Evolutionary conservation across 2,329 filamentous ascomycete genomes (phyloP).

Genomic region (Cryphonectria naterciae): DNA sequence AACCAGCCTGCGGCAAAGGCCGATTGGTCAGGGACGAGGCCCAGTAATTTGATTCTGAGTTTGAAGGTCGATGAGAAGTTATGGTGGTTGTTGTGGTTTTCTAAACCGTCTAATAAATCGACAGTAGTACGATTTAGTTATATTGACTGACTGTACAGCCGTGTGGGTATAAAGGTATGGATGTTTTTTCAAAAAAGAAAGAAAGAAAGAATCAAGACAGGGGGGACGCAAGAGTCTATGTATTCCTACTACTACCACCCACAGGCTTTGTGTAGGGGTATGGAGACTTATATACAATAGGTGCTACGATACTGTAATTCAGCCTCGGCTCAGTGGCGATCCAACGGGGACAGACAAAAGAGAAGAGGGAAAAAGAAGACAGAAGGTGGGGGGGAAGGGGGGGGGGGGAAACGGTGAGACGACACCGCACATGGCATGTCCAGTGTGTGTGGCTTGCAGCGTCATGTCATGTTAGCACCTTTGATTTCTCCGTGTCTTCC

Average conservation of each 20-base stretch:
- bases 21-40: constrained; percentile 6
- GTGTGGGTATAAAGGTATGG: not conserved
- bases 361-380: not conserved
- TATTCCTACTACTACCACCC: too few species aligned
- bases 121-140: too few species aligned
- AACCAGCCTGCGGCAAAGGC: constrained; percentile 7
- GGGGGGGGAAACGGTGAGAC: not conserved
- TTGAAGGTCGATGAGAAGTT: not conserved
- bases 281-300: not conserved
- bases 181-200: too few species aligned
- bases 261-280: too few species aligned
- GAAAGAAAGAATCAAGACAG: too few species aligned
- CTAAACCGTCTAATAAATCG: too few species aligned
- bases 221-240: not conserved
- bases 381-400: not conserved
- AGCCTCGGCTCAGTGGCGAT: not conserved
- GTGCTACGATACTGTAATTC: not conserved
- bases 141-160: not conserved
- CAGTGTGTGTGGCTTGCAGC: not conserved
- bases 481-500: not conserved
- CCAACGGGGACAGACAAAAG: not conserved
- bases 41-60: not conserved
- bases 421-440: not conserved
- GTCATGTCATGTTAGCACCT: not conserved
- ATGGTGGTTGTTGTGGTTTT: not conserved